Conservation (phyloP, 305 asterid species). For the Fraxinus sp. region DNA sequence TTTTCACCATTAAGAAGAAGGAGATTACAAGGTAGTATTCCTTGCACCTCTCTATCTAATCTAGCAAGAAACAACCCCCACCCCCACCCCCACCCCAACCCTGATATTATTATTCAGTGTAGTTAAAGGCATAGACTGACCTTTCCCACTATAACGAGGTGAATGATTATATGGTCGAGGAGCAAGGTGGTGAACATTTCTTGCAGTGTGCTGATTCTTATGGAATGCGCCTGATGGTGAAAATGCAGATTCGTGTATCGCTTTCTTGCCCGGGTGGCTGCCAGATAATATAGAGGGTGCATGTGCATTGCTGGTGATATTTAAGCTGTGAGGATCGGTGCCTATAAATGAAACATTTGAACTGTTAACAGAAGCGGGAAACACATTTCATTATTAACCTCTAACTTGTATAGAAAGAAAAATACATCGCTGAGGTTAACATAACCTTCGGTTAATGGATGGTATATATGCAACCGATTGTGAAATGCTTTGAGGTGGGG, state of each 20-base stretch:
- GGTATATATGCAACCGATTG: slow-evolving; percentile 28
- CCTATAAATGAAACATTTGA: slow-evolving; percentile 33
- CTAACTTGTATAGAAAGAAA: not conserved
- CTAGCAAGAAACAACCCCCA: not conserved
- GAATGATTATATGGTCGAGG: slow-evolving; percentile 37
- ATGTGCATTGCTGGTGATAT: slow-evolving; percentile 31
- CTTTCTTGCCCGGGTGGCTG: slow-evolving; percentile 35
- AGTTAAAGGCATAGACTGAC: slow-evolving; percentile 35
- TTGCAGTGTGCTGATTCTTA: slow-evolving; percentile 35
- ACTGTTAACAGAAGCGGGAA: slow-evolving; percentile 1
- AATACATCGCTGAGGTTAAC: not conserved
- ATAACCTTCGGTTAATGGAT: slow-evolving; percentile 39
- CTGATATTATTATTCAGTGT: not conserved
- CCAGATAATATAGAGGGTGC: slow-evolving; percentile 31
- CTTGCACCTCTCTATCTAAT: not conserved
- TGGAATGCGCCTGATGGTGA: slow-evolving; percentile 33
- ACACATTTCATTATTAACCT: slow-evolving; percentile 3
- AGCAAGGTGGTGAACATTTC: slow-evolving; percentile 39
- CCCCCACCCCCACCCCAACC: not conserved
- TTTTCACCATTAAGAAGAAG: not conserved
- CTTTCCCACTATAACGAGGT: slow-evolving; percentile 35
- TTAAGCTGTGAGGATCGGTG: slow-evolving; percentile 26
- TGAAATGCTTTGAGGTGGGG: slow-evolving; percentile 34
- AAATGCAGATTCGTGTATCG: slow-evolving; percentile 30
- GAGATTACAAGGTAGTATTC: not conserved